These are phyloP conservation scores for Penicillium maclennaniae DNA, from an alignment of 495 filamentous ascomycete species.

Conservation along the genomic window DNA sequence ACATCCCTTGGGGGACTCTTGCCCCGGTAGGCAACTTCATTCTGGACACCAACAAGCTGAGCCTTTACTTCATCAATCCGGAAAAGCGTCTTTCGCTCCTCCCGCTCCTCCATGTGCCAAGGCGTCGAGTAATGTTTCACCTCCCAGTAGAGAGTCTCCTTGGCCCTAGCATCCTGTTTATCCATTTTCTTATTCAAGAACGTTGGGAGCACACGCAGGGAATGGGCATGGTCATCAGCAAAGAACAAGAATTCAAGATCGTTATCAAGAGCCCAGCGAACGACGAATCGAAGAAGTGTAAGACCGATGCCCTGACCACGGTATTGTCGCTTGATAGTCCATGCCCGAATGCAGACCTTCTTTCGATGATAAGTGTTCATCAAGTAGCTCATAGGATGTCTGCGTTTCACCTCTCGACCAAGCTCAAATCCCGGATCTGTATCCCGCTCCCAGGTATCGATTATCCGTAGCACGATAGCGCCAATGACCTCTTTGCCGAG, in stretches of 20 bases:
- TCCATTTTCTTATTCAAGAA: conserved; percentile 4
- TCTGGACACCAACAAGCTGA: no score
- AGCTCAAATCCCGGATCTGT: not conserved
- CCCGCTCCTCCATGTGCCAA: not conserved
- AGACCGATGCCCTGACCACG: conserved; percentile 63
- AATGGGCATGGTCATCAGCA: conserved; percentile 65
- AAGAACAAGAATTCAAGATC: conserved; percentile 57
- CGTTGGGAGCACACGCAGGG: conserved; percentile 18
- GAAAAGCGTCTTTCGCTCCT: not conserved
- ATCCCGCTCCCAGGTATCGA: conserved; percentile 1
- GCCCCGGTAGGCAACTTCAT: not conserved
- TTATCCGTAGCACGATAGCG: conserved; percentile 45
- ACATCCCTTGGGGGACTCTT: no score
- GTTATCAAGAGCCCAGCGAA: conserved; percentile 51
- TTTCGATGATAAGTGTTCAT: not conserved
- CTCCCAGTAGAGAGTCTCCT: not conserved
- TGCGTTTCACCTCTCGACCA: no score
- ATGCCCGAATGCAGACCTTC: conserved; percentile 58
- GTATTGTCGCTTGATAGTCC: conserved; percentile 68
- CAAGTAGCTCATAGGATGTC: no score
- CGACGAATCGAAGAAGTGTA: conserved; percentile 64
- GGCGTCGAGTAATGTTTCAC: not conserved
- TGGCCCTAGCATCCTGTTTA: not conserved
- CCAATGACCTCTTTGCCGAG: conserved; percentile 49
- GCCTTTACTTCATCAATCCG: not conserved